A percentile compares a stretch with the other conserved stretches of the same genome.
These are phyloP conservation scores for Euphorbia peplus DNA, from an alignment of 345 rosid species.

Conservation along the genomic window DNA sequence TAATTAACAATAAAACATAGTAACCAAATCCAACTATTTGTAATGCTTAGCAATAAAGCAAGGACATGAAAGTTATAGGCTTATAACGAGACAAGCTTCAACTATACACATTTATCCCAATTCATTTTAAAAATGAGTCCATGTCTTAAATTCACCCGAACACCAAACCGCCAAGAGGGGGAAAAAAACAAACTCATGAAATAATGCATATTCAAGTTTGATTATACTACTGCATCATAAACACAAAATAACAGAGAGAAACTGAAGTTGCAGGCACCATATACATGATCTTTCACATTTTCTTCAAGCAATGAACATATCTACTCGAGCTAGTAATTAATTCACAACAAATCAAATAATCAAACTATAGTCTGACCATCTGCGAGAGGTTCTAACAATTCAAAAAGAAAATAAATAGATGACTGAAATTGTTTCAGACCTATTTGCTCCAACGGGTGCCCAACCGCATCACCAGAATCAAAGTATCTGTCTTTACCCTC, in stretches of 20 bases:
- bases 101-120: not conserved
- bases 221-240: not conserved
- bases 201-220: not conserved
- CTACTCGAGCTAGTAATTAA: not conserved
- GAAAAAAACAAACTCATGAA: too few species aligned
- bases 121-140: not conserved
- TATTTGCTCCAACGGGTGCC: too few species aligned
- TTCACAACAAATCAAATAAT: not conserved
- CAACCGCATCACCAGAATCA: too few species aligned
- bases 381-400: not conserved
- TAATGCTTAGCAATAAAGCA: not conserved
- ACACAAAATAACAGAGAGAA: not conserved
- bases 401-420: too few species aligned
- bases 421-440: too few species aligned
- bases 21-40: not conserved
- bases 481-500: too few species aligned
- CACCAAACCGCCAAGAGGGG: too few species aligned
- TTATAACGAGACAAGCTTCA: not conserved
- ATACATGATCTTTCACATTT: not conserved
- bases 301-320: not conserved
- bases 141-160: not conserved
- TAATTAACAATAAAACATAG: not conserved
- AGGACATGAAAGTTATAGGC: not conserved
- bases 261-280: not conserved
- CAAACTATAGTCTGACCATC: not conserved